Evolutionary conservation across 2,329 filamentous ascomycete species (phyloP).

Genomic region (Graphilbum sp.): DNA sequence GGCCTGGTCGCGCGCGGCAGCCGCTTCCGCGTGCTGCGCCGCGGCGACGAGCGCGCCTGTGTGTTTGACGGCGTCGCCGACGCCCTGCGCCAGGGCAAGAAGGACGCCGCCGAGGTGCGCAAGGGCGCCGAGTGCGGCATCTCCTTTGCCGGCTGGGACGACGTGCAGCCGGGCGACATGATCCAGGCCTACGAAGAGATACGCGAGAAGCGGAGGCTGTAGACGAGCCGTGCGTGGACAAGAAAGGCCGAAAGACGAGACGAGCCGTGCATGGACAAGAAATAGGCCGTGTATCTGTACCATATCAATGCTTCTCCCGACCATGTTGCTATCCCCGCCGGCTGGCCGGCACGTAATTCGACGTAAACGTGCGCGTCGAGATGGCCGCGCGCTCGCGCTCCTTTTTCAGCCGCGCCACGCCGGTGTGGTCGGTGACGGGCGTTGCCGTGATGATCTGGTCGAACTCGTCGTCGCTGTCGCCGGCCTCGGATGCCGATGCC

Average conservation of each 20-base stretch:
- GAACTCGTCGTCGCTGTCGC: conserved; percentile 51
- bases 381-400: conserved; percentile 31
- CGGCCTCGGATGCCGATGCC: too few species aligned
- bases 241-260: too few species aligned
- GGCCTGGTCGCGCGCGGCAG: conserved; percentile 49
- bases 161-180: conserved; percentile 64
- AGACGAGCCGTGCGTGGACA: conserved; percentile 14
- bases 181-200: conserved; percentile 79
- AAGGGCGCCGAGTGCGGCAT: conserved; percentile 93
- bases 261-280: too few species aligned
- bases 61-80: conserved; percentile 81
- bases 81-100: conserved; percentile 83
- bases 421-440: conserved; percentile 72
- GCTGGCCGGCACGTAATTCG: conserved; percentile 30
- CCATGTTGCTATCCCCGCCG: conserved; percentile 28
- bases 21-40: conserved; percentile 56
- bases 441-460: conserved; percentile 88
- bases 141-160: conserved; percentile 63
- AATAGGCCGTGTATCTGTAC: too few species aligned
- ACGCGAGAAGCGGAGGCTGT: conserved; percentile 48
- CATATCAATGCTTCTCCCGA: neutral
- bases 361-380: conserved; percentile 34
- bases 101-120: conserved; percentile 74
- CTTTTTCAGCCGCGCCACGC: conserved; percentile 40
- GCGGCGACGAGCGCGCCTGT: conserved; percentile 48